phyloP scores from a whole-genome alignment of 2,329 filamentous ascomycete genomes.

The Bipolaris bicolor region DNA sequence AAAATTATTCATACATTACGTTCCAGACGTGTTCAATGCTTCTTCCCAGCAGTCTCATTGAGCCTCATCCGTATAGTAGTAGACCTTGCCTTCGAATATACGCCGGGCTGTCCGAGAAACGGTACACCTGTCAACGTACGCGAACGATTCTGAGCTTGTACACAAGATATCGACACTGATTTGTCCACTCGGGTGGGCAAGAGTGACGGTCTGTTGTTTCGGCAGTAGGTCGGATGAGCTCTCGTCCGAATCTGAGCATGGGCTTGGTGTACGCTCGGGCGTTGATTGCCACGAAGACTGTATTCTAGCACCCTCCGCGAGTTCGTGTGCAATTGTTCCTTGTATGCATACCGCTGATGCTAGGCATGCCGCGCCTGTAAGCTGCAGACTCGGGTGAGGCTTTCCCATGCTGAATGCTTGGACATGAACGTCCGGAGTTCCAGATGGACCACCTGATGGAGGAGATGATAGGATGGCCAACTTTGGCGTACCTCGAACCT shows the following conservation, averaged over 20 bases:
- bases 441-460: background rate
- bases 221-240: slow-evolving; percentile 7
- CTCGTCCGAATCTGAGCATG: slow-evolving; percentile 7
- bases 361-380: slow-evolving; percentile 44
- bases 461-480: slow-evolving; percentile 59
- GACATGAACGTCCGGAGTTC: slow-evolving; percentile 24
- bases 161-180: slow-evolving; percentile 35
- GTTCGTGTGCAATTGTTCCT: slow-evolving; percentile 33
- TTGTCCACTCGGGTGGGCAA: slow-evolving; percentile 34
- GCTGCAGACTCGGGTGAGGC: slow-evolving; percentile 41
- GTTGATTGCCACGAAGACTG: slow-evolving; percentile 8
- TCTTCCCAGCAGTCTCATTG: background rate
- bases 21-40: background rate
- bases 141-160: slow-evolving; percentile 21
- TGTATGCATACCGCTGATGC: slow-evolving; percentile 37
- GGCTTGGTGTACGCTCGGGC: slow-evolving; percentile 22
- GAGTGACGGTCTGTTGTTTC: slow-evolving; percentile 11
- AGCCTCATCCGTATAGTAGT: background rate
- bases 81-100: slow-evolving; percentile 36
- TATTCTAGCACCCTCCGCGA: slow-evolving; percentile 7
- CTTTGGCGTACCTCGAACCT: slow-evolving; percentile 64
- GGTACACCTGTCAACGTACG: slow-evolving; percentile 31
- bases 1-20: background rate
- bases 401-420: slow-evolving; percentile 43
- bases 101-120: slow-evolving; percentile 44